Evolutionary conservation across 2,329 filamentous ascomycete genomes (phyloP).

Genomic region (Westerdykella sp.): DNA sequence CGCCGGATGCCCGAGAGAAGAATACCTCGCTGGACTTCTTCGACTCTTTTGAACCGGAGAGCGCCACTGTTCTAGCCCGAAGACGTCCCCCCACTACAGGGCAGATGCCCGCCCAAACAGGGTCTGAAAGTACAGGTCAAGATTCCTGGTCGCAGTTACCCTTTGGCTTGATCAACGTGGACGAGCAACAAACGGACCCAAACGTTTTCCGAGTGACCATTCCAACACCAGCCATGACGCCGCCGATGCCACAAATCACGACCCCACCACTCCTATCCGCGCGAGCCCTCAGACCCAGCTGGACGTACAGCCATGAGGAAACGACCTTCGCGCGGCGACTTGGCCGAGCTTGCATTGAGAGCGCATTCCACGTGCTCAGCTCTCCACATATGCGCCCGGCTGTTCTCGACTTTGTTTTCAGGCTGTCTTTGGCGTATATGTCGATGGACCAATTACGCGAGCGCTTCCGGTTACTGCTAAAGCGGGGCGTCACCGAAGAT

Average conservation of each 20-base stretch:
- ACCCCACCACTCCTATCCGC: slow-evolving; percentile 26
- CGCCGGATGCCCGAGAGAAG: too few species aligned
- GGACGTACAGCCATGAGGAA: slow-evolving; percentile 58
- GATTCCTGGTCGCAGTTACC: slow-evolving; percentile 14
- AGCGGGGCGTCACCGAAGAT: slow-evolving; percentile 39
- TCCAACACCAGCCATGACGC: slow-evolving; percentile 21
- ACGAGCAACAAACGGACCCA: slow-evolving; percentile 26
- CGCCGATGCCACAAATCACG: slow-evolving; percentile 19
- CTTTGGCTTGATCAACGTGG: slow-evolving; percentile 26
- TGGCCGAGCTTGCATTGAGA: slow-evolving; percentile 60
- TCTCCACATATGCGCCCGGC: slow-evolving; percentile 29
- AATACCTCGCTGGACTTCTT: too few species aligned
- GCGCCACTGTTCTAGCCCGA: slow-evolving; percentile 7
- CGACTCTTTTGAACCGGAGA: slow-evolving; percentile 1
- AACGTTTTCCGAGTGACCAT: slow-evolving; percentile 17
- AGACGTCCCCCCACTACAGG: slow-evolving; percentile 11
- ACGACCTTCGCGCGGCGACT: slow-evolving; percentile 64
- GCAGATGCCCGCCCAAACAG: slow-evolving; percentile 18
- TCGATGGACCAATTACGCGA: slow-evolving; percentile 36
- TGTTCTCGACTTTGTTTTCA: slow-evolving; percentile 52
- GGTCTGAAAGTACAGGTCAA: slow-evolving; percentile 1
- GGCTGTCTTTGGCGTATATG: slow-evolving; percentile 59
- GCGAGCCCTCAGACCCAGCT: slow-evolving; percentile 33
- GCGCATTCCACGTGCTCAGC: slow-evolving; percentile 55
- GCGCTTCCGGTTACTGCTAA: slow-evolving; percentile 38